phyloP scores from a whole-genome alignment of 345 rosid species.

The Pistacia vera region DNA sequence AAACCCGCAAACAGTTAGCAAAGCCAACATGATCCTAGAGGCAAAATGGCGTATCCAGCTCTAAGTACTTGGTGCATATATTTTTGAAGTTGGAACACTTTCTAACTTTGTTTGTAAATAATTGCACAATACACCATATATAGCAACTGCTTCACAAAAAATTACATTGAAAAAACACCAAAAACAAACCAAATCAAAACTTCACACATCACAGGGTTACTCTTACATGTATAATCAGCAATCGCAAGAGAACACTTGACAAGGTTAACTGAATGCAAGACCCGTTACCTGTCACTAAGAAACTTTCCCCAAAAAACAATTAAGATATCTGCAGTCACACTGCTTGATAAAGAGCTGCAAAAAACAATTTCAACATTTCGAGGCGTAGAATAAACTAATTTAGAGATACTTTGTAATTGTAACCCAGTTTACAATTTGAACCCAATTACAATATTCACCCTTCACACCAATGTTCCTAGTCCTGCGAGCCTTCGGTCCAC shows the following conservation, averaged over 20 bases:
- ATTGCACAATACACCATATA: constrained; percentile 99
- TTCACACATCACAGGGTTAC: not conserved
- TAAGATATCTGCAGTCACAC: constrained; percentile 5
- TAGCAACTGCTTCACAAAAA: constrained; percentile 99
- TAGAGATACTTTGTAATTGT: not conserved
- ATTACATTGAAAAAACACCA: constrained; percentile 63
- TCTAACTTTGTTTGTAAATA: constrained; percentile 93
- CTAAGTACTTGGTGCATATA: constrained; percentile 83
- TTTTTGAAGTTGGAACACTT: constrained; percentile 76
- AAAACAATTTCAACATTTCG: not conserved
- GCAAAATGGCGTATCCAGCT: constrained; percentile 99
- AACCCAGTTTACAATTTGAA: no score
- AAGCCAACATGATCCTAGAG: constrained; percentile 99
- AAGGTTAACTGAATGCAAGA: not conserved
- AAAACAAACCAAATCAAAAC: not conserved
- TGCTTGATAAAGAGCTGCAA: not conserved
- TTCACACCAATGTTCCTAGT: no score
- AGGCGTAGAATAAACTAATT: not conserved
- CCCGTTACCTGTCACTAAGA: not conserved
- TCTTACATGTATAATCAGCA: not conserved
- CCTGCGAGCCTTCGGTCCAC: no score
- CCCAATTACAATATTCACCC: no score
- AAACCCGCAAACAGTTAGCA: constrained; percentile 96
- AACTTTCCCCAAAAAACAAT: not conserved
- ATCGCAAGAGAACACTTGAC: not conserved